Evolutionary conservation across 352 stramenopile species (phyloP).

Genomic region (Blastocystis sp.): DNA sequence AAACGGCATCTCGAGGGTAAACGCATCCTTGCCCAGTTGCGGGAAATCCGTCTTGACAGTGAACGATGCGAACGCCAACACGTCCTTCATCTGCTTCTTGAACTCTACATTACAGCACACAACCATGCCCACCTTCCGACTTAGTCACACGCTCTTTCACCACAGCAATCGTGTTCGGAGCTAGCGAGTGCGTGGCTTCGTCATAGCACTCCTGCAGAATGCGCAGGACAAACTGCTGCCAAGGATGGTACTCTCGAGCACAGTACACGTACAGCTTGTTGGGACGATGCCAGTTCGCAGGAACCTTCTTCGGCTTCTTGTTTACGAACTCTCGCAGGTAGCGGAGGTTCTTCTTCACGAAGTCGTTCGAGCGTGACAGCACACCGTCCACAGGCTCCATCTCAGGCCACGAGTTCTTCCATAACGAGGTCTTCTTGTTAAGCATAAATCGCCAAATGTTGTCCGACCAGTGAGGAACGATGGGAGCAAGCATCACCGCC

Average conservation of each 20-base stretch:
- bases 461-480: slow-evolving; percentile 88
- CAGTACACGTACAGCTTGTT: slow-evolving; percentile 61
- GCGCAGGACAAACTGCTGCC: slow-evolving; percentile 53
- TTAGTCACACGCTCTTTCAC: slow-evolving; percentile 41
- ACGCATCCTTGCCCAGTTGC: slow-evolving; percentile 58
- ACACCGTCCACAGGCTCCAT: slow-evolving; percentile 8
- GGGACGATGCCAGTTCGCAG: slow-evolving; percentile 1
- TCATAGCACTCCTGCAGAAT: slow-evolving; percentile 55
- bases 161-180: neutral
- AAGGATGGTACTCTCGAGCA: slow-evolving; percentile 56
- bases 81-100: slow-evolving; percentile 62
- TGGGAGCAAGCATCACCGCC: slow-evolving; percentile 85
- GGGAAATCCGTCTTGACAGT: slow-evolving; percentile 63
- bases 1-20: slow-evolving; percentile 59
- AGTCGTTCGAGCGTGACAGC: slow-evolving; percentile 46
- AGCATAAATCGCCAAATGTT: slow-evolving; percentile 84
- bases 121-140: neutral
- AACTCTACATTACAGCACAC: slow-evolving; percentile 10
- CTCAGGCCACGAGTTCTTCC: slow-evolving; percentile 66
- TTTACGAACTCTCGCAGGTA: slow-evolving; percentile 26
- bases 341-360: slow-evolving; percentile 47
- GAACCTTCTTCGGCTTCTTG: slow-evolving; percentile 60
- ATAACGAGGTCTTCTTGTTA: slow-evolving; percentile 86
- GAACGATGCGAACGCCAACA: slow-evolving; percentile 60
- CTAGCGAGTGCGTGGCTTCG: neutral